Conservation (phyloP, 257 asterid species). For the Buddleja alternifolia region DNA sequence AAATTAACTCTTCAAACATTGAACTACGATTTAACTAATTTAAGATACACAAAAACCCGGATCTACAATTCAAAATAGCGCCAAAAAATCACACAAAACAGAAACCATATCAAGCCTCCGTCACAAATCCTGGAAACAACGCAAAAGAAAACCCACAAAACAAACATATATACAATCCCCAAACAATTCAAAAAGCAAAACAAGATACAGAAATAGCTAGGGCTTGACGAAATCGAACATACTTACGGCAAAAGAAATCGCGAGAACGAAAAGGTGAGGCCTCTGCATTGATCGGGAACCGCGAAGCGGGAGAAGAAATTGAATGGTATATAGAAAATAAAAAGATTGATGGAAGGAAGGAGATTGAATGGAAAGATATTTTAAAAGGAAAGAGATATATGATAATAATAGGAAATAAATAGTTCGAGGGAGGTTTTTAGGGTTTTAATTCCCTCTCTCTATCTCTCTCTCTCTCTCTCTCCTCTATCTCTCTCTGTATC, state of each 20-base stretch:
- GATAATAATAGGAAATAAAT: background rate
- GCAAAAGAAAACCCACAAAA: background rate
- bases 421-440: background rate
- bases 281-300: background rate
- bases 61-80: background rate
- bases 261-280: background rate
- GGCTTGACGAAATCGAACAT: slow-evolving; percentile 5
- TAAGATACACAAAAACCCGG: background rate
- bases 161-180: background rate
- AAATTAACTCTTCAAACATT: background rate
- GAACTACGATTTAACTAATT: background rate
- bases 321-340: background rate
- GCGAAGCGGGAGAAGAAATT: background rate
- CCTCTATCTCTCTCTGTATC: too few relatives aligned
- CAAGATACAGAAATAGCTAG: background rate
- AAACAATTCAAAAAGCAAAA: background rate
- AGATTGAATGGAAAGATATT: background rate
- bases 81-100: background rate
- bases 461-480: background rate
- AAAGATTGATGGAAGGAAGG: background rate
- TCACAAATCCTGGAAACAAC: slow-evolving; percentile 5
- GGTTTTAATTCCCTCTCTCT: background rate
- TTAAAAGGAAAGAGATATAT: too few relatives aligned
- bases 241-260: background rate
- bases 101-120: background rate